Conservation (phyloP, 2,329 filamentous ascomycete species). For the Tolypocladium amazonense region DNA sequence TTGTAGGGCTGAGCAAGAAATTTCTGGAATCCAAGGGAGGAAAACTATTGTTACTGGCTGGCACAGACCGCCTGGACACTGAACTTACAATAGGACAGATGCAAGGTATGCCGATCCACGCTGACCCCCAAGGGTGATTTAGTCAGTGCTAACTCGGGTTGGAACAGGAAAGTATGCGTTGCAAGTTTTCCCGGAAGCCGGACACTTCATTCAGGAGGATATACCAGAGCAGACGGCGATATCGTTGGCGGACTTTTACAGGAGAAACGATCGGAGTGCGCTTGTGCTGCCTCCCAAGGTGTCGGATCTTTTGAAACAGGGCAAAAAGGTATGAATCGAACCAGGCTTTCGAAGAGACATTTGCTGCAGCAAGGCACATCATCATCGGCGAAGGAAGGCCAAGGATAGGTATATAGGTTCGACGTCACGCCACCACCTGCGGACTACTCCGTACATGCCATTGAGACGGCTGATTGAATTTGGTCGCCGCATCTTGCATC, state of each 20-base stretch:
- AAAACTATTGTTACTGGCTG: constrained; percentile 75
- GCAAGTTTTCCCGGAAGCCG: constrained; percentile 87
- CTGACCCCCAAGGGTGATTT: neutral
- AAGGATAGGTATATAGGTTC: neutral
- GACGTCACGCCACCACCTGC: neutral
- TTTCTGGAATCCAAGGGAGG: constrained; percentile 75
- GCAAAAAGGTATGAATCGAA: constrained; percentile 42
- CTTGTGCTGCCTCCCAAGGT: constrained; percentile 90
- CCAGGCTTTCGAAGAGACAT: neutral
- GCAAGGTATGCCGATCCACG: constrained; percentile 52
- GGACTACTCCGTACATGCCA: neutral
- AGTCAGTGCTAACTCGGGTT: neutral
- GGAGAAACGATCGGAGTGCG: constrained; percentile 75
- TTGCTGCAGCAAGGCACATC: neutral
- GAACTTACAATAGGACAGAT: constrained; percentile 94
- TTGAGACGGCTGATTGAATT: too few relatives aligned
- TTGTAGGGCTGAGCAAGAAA: constrained; percentile 75
- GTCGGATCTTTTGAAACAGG: constrained; percentile 55
- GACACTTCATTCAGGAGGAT: constrained; percentile 96
- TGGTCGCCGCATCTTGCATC: neutral
- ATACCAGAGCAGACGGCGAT: constrained; percentile 81
- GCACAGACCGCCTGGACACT: constrained; percentile 82
- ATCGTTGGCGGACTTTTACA: constrained; percentile 81
- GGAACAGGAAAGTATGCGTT: constrained; percentile 76
- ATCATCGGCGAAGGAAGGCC: neutral